phyloP scores from a whole-genome alignment of 768 basidiomycete genomes.

The Leucocoprinus sp. region DNA sequence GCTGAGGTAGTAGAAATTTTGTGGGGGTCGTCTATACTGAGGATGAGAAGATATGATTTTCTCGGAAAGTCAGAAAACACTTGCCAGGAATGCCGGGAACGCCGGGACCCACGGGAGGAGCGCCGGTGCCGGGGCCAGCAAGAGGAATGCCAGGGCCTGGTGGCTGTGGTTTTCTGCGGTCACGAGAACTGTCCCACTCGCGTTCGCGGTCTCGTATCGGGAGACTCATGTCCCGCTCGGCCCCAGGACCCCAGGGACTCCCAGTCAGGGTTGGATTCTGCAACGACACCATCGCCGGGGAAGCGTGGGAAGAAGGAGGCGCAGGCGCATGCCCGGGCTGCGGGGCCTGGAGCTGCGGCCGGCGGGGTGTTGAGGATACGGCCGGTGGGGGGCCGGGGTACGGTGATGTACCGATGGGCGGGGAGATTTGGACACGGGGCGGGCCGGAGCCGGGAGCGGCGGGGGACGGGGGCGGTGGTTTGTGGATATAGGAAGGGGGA shows the following conservation, averaged over 20 bases:
- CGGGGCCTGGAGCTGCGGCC: slow-evolving; percentile 7
- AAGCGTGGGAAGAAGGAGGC: slow-evolving; percentile 12
- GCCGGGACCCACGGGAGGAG: slow-evolving; percentile 6
- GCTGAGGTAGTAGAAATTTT: slow-evolving; percentile 10
- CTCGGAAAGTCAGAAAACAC: not conserved
- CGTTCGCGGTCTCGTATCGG: slow-evolving; percentile 8
- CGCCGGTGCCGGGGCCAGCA: slow-evolving; percentile 9
- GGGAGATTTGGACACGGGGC: slow-evolving; percentile 7
- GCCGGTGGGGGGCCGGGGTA: slow-evolving; percentile 8
- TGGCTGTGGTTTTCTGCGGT: slow-evolving; percentile 5
- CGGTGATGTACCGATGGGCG: slow-evolving; percentile 8
- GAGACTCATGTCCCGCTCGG: slow-evolving; percentile 8
- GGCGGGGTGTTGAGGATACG: slow-evolving; percentile 7
- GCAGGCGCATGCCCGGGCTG: slow-evolving; percentile 9
- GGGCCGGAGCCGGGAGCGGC: slow-evolving; percentile 5
- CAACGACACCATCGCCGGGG: slow-evolving; percentile 13
- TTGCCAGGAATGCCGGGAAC: slow-evolving; percentile 4
- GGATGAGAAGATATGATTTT: slow-evolving; percentile 2
- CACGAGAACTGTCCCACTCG: slow-evolving; percentile 2
- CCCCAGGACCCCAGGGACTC: slow-evolving; percentile 9
- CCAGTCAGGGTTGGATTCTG: slow-evolving; percentile 6
- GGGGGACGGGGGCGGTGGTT: slow-evolving; percentile 4
- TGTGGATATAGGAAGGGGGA: slow-evolving; percentile 8
- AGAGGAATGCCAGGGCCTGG: slow-evolving; percentile 8
- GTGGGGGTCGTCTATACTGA: slow-evolving; percentile 4